phyloP scores from a whole-genome alignment of 495 filamentous ascomycete species.

The Penicillium roqueforti region DNA sequence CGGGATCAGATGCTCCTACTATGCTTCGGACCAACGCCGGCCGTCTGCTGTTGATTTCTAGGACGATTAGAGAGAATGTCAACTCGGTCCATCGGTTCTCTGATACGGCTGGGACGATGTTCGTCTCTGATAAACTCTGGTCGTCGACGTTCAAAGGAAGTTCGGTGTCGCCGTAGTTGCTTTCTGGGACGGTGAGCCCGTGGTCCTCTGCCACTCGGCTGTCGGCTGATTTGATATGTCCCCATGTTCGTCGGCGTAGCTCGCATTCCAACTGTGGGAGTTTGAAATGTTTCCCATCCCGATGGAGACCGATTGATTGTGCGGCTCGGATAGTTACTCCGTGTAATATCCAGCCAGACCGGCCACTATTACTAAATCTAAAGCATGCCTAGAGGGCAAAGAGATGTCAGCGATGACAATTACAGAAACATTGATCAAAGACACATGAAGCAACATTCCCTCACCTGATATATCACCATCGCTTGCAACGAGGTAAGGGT shows the following conservation, averaged over 20 bases:
- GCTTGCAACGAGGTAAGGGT: conserved; percentile 35
- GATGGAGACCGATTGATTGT: conserved; percentile 47
- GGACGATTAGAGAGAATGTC: conserved; percentile 31
- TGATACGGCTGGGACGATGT: background rate
- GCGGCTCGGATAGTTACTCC: conserved; percentile 48
- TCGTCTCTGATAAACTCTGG: conserved; percentile 11
- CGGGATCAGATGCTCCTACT: conserved; percentile 3
- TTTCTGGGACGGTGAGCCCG: conserved; percentile 27
- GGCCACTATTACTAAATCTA: conserved; percentile 39
- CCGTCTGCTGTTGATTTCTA: conserved; percentile 25
- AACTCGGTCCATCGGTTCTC: conserved; percentile 27
- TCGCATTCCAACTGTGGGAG: conserved; percentile 39
- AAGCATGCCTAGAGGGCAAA: conserved; percentile 34
- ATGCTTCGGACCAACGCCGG: background rate
- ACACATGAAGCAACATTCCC: background rate
- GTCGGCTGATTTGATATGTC: conserved; percentile 33
- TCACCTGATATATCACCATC: conserved; percentile 33
- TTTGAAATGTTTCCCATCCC: conserved; percentile 39
- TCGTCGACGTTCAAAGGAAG: conserved; percentile 33
- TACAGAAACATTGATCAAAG: background rate
- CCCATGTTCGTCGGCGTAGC: conserved; percentile 43
- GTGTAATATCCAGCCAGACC: conserved; percentile 41
- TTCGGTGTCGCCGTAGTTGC: conserved; percentile 21
- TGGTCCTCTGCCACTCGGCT: conserved; percentile 39
- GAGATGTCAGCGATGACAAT: background rate